phyloP scores from a whole-genome alignment of 805 yeast species.

The Wickerhamiella musiphila region DNA sequence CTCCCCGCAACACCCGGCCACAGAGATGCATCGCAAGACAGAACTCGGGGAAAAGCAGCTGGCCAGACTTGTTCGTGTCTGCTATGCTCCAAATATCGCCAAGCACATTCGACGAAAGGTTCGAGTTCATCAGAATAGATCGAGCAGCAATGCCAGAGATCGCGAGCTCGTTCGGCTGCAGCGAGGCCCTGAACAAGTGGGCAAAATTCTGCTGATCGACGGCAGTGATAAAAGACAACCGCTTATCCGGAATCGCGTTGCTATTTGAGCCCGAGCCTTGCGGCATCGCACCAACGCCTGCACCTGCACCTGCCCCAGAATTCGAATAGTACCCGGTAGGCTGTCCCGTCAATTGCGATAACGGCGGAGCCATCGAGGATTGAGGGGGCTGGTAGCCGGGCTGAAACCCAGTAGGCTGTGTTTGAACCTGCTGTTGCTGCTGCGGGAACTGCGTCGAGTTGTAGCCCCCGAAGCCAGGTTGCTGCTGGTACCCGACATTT shows the following conservation, averaged over 20 bases:
- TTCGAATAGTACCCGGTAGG: too few species aligned
- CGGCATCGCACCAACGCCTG: too few species aligned
- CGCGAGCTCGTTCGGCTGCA: slow-evolving; percentile 44
- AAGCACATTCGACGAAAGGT: slow-evolving; percentile 52
- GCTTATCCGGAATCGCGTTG: slow-evolving; percentile 29
- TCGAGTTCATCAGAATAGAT: slow-evolving; percentile 62
- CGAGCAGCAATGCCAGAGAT: slow-evolving; percentile 44
- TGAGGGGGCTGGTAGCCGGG: too few species aligned
- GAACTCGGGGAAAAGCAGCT: slow-evolving; percentile 81
- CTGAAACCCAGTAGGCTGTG: slow-evolving; percentile 20
- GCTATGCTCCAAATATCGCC: slow-evolving; percentile 82
- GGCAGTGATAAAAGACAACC: slow-evolving; percentile 70
- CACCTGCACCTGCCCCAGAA: too few species aligned
- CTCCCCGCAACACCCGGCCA: slow-evolving; percentile 60
- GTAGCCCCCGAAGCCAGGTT: background rate
- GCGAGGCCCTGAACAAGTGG: slow-evolving; percentile 63
- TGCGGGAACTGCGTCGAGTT: background rate
- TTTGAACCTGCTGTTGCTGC: background rate
- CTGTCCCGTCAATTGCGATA: too few species aligned
- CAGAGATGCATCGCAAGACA: slow-evolving; percentile 82
- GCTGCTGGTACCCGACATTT: slow-evolving; percentile 1
- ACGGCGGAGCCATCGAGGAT: too few species aligned
- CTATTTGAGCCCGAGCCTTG: too few species aligned
- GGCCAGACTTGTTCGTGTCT: slow-evolving; percentile 78
- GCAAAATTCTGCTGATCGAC: slow-evolving; percentile 79